These are phyloP conservation scores for Stipa capillata DNA, from an alignment of 176 grass and related monocot species.

Conservation along the genomic window DNA sequence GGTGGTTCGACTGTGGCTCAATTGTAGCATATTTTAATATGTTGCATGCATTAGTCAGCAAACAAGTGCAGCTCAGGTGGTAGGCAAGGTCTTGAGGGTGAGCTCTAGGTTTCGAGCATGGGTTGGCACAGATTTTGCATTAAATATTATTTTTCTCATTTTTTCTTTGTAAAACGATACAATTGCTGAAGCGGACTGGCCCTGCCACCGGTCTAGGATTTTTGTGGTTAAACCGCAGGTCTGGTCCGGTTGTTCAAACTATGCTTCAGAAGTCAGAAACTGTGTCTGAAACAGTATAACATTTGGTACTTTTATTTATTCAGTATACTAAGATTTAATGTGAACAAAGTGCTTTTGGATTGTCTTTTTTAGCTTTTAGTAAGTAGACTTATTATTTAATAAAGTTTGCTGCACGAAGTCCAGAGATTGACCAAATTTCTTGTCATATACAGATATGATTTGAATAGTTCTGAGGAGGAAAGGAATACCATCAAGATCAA, in stretches of 20 bases:
- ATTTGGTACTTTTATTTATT: too few relatives aligned
- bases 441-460: constrained; percentile 66
- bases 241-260: too few relatives aligned
- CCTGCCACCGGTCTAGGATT: not conserved
- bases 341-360: not conserved
- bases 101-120: not conserved
- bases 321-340: not conserved
- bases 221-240: too few relatives aligned
- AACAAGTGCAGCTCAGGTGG: too few relatives aligned
- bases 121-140: not conserved
- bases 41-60: too few relatives aligned
- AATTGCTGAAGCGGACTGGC: not conserved
- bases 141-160: not conserved
- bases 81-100: too few relatives aligned
- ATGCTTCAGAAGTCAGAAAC: too few relatives aligned
- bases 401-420: not conserved
- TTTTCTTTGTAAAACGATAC: not conserved
- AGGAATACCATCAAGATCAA: constrained; percentile 53
- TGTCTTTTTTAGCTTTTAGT: not conserved
- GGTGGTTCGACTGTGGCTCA: too few relatives aligned
- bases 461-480: constrained; percentile 70
- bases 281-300: too few relatives aligned
- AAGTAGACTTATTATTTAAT: not conserved
- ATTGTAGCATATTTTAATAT: too few relatives aligned
- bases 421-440: constrained; percentile 10